phyloP scores from a whole-genome alignment of 768 basidiomycete species.

The Clavulina sp. region DNA sequence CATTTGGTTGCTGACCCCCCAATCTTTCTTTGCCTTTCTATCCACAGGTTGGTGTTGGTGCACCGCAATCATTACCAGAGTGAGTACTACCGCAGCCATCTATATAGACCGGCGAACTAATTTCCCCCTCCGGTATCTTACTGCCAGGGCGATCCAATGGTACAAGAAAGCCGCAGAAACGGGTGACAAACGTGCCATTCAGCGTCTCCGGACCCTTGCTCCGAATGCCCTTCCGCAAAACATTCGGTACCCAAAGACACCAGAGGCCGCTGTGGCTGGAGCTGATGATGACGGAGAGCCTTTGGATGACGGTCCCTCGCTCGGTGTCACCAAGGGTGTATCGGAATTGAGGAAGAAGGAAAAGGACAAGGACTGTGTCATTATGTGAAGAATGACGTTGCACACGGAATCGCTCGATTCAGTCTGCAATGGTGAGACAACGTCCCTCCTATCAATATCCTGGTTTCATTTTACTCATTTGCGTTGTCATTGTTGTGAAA shows the following conservation, averaged over 20 bases:
- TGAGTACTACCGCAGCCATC: constrained; percentile 22
- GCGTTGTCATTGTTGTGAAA: too few species aligned
- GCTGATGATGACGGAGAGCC: too few species aligned
- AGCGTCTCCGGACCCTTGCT: constrained; percentile 53
- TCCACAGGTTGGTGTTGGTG: constrained; percentile 64
- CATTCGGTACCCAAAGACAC: constrained; percentile 35
- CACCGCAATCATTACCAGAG: constrained; percentile 45
- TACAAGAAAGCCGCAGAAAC: constrained; percentile 83
- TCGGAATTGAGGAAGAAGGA: constrained; percentile 17
- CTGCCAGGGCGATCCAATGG: constrained; percentile 46
- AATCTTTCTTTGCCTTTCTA: not conserved
- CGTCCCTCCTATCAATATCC: too few species aligned
- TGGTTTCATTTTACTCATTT: too few species aligned
- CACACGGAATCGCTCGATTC: too few species aligned
- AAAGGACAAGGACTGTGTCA: constrained; percentile 69
- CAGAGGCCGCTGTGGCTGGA: constrained; percentile 23
- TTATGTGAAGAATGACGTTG: too few species aligned
- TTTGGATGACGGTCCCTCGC: too few species aligned
- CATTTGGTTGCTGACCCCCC: not conserved
- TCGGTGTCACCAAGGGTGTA: too few species aligned
- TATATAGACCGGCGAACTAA: constrained; percentile 1
- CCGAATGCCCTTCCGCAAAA: constrained; percentile 27
- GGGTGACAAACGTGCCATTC: constrained; percentile 84
- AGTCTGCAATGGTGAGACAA: too few species aligned
- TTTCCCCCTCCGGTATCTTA: not conserved